Evolutionary conservation across 148 eudicot genomes (phyloP).

Genomic region (Rheum nobile): DNA sequence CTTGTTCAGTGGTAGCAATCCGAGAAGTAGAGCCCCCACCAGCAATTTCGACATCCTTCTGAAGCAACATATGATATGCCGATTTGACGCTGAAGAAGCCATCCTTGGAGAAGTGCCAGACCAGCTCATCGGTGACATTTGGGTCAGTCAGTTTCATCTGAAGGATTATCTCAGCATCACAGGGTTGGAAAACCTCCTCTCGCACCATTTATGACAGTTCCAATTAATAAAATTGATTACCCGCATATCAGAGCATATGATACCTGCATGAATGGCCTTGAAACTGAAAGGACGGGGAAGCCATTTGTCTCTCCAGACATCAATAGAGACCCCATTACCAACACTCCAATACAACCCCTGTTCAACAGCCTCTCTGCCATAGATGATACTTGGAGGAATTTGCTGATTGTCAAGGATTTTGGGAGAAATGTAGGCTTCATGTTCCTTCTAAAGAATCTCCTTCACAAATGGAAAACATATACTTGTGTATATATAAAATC

Average conservation of each 20-base stretch:
- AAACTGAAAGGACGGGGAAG: no score
- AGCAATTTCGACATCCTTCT: not conserved
- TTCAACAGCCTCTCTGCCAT: not conserved
- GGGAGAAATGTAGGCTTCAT: no score
- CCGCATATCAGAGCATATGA: not conserved
- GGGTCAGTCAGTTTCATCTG: not conserved
- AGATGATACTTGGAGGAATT: no score
- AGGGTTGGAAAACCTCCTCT: not conserved
- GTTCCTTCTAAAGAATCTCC: no score
- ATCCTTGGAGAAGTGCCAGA: not conserved
- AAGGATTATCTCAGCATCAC: not conserved
- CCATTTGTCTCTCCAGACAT: no score
- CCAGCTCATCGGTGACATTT: not conserved
- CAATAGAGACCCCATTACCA: no score
- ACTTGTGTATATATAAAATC: no score
- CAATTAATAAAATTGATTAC: no score
- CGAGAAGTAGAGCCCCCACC: not conserved
- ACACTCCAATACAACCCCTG: no score
- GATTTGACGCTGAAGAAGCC: not conserved
- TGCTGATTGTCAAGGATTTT: no score
- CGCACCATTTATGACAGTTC: not conserved
- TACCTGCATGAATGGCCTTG: no score
- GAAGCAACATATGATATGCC: not conserved
- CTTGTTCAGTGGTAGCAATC: not conserved
- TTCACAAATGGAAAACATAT: no score